These are phyloP conservation scores for Solanum bukasovii DNA, from an alignment of 257 asterid genomes.

Conservation along the genomic window DNA sequence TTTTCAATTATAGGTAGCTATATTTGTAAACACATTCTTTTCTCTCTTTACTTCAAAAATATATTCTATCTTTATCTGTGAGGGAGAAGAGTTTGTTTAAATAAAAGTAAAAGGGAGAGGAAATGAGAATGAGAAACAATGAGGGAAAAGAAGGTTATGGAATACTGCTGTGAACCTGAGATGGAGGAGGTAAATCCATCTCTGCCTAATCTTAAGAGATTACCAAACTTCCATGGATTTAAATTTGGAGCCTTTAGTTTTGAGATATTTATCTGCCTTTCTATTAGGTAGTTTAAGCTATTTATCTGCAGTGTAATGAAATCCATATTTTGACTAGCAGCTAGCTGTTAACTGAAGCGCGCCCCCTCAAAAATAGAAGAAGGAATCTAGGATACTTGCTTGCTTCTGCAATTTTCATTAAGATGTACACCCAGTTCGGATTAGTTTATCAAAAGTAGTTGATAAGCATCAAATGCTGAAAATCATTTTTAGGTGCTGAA, in stretches of 20 bases:
- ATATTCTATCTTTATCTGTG: too few species aligned
- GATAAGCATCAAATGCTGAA: not conserved
- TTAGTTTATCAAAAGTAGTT: not conserved
- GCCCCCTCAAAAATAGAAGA: not conserved
- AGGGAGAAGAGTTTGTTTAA: not conserved
- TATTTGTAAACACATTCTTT: not conserved
- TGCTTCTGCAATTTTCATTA: not conserved
- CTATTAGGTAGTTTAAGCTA: not conserved
- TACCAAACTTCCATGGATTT: not conserved
- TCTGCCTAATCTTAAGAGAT: not conserved
- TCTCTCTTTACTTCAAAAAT: too few species aligned
- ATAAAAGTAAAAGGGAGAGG: not conserved
- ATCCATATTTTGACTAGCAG: not conserved
- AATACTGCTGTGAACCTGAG: slow-evolving; percentile 93
- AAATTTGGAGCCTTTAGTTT: not conserved
- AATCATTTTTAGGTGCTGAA: not conserved
- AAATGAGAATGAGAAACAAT: slow-evolving; percentile 5
- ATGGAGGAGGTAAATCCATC: slow-evolving; percentile 81
- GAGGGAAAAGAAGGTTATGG: slow-evolving; percentile 51
- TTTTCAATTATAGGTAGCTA: not conserved
- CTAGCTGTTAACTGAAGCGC: not conserved
- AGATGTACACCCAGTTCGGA: not conserved
- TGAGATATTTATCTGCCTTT: not conserved
- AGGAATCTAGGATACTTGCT: not conserved
- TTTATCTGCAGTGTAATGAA: not conserved